Evolutionary conservation across 306 rosid genomes (phyloP).

Genomic region (Quercus engelmannii): DNA sequence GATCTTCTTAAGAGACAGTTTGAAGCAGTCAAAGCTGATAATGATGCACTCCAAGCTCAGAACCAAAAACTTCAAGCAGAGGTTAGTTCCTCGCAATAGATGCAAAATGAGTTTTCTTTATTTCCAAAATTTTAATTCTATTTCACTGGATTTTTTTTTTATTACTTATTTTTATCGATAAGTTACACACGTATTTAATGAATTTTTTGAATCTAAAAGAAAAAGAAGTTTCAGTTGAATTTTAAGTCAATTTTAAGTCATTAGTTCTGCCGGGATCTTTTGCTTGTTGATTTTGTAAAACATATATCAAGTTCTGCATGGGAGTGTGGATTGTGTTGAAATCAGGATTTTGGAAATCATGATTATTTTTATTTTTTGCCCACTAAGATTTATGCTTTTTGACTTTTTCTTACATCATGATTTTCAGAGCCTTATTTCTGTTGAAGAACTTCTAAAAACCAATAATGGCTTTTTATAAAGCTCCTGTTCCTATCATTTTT

Average conservation of each 20-base stretch:
- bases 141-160: no score
- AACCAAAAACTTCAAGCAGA: constrained; percentile 85
- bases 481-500: constrained; percentile 20
- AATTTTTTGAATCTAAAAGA: no score
- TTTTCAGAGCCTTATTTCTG: constrained; percentile 35
- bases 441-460: constrained; percentile 28
- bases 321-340: constrained; percentile 7
- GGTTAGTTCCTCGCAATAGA: constrained; percentile 39
- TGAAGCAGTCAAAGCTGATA: constrained; percentile 70
- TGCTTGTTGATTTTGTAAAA: constrained; percentile 1
- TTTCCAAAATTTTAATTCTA: no score
- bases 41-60: constrained; percentile 68
- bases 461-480: constrained; percentile 36
- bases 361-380: constrained; percentile 6
- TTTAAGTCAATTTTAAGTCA: no score
- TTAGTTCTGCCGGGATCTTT: neutral
- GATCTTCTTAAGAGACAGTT: constrained; percentile 78
- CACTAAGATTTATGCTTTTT: constrained; percentile 27
- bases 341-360: constrained; percentile 27
- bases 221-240: no score
- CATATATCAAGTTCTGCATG: neutral
- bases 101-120: neutral
- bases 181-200: no score
- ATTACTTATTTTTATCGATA: no score
- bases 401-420: constrained; percentile 27